Evolutionary conservation across 768 basidiomycete species (phyloP).

Genomic region (Lentinula edodes): DNA sequence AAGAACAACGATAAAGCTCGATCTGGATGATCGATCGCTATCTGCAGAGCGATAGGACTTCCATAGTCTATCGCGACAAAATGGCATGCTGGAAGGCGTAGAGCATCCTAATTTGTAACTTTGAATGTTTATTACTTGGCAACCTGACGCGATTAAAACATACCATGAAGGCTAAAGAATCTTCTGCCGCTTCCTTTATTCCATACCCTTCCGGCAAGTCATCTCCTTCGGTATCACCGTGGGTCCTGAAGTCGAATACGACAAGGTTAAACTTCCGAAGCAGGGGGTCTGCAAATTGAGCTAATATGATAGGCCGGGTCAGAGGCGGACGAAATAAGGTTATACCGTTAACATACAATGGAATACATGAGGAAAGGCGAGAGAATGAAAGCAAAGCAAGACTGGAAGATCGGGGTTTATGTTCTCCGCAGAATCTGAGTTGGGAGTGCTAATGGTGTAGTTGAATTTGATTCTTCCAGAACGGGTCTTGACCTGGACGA

Average conservation of each 20-base stretch:
- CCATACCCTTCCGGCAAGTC: constrained; percentile 2
- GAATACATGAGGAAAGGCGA: constrained; percentile 2
- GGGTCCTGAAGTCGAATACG: neutral
- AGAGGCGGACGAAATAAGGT: neutral
- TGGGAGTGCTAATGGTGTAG: constrained; percentile 3
- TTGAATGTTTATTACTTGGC: neutral
- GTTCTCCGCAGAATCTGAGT: neutral
- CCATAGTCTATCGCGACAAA: constrained; percentile 1
- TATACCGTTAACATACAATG: neutral
- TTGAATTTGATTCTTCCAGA: neutral
- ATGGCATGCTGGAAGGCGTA: constrained; percentile 1
- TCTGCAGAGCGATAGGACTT: neutral
- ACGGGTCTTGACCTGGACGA: neutral
- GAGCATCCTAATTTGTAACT: neutral
- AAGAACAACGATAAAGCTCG: neutral
- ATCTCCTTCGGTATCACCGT: neutral
- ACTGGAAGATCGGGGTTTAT: neutral
- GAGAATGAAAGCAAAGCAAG: constrained; percentile 1
- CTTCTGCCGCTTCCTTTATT: neutral
- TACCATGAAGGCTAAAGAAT: neutral
- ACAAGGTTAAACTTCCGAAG: constrained; percentile 7
- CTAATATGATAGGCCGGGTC: neutral
- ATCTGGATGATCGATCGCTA: neutral
- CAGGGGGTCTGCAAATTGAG: constrained; percentile 4
- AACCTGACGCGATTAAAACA: neutral